Percentiles rank a stretch among this genome's conserved stretches.
Conservation (phyloP, 2,329 filamentous ascomycete species). For the Apiospora marii region DNA sequence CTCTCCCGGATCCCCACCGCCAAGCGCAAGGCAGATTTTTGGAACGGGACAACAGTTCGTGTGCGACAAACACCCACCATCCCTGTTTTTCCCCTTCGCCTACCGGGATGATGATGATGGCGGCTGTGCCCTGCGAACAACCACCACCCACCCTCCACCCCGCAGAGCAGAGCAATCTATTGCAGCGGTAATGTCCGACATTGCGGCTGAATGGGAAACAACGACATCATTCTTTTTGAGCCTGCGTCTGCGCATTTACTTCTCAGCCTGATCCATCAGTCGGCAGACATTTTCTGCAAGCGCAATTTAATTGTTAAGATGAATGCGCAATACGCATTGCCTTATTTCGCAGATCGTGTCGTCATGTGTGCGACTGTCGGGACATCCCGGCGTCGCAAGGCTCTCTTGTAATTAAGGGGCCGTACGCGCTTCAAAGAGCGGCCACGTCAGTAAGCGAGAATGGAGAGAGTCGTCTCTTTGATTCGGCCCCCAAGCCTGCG, state of each 20-base stretch:
- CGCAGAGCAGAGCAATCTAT: not conserved
- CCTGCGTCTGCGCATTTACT: not conserved
- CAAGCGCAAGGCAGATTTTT: conserved; percentile 7
- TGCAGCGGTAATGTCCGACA: conserved; percentile 19
- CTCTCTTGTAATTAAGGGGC: not conserved
- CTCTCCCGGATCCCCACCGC: not conserved
- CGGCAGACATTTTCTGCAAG: no score
- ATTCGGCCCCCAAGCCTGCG: not conserved
- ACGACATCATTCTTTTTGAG: not conserved
- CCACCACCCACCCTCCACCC: not conserved
- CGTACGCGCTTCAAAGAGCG: not conserved
- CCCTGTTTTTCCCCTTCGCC: not conserved
- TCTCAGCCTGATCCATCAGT: not conserved
- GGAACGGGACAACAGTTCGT: conserved; percentile 17
- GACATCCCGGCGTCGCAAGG: not conserved
- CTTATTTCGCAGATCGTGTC: not conserved
- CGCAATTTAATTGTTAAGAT: not conserved
- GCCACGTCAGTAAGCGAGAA: conserved; percentile 13
- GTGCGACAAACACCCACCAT: not conserved
- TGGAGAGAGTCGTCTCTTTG: not conserved
- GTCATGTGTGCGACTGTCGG: not conserved
- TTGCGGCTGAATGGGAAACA: not conserved
- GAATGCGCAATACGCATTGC: not conserved
- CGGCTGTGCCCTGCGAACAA: not conserved
- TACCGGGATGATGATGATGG: not conserved